Evolutionary conservation across 2,329 filamentous ascomycete genomes (phyloP).

Genomic region (Trichoderma sp.): DNA sequence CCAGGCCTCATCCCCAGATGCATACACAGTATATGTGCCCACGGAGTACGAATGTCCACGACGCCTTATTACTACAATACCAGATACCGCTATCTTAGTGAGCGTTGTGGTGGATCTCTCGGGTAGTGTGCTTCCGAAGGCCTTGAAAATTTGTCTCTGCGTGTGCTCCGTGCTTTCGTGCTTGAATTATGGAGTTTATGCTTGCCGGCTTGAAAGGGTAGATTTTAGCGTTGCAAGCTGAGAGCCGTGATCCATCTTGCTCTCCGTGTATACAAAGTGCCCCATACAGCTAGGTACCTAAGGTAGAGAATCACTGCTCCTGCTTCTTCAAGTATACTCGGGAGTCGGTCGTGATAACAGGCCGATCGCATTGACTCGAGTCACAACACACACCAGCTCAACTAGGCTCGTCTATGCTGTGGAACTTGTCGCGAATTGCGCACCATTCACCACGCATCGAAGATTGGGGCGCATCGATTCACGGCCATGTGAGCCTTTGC

Average conservation of each 20-base stretch:
- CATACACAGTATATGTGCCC: neutral
- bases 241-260: neutral
- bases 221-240: constrained; percentile 4
- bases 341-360: constrained; percentile 15
- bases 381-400: constrained; percentile 2
- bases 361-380: constrained; percentile 7
- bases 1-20: constrained; percentile 15
- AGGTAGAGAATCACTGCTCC: neutral
- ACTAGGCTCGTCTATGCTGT: constrained; percentile 3
- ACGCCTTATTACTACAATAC: neutral
- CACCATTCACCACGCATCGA: constrained; percentile 29
- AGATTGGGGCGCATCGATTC: constrained; percentile 36
- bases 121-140: constrained; percentile 25
- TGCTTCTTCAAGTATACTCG: neutral
- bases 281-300: neutral
- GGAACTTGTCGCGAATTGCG: neutral
- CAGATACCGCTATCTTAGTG: neutral
- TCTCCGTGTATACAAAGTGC: neutral
- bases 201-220: neutral
- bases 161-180: neutral
- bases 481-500: constrained; percentile 37
- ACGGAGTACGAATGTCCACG: neutral
- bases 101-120: constrained; percentile 17
- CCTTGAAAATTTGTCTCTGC: constrained; percentile 18
- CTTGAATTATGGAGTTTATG: neutral